Percentiles rank a stretch among this genome's conserved stretches.
Conservation (phyloP, 1,284 basidiomycete genomes). For the Ceratorhiza oryzae-sativae region DNA sequence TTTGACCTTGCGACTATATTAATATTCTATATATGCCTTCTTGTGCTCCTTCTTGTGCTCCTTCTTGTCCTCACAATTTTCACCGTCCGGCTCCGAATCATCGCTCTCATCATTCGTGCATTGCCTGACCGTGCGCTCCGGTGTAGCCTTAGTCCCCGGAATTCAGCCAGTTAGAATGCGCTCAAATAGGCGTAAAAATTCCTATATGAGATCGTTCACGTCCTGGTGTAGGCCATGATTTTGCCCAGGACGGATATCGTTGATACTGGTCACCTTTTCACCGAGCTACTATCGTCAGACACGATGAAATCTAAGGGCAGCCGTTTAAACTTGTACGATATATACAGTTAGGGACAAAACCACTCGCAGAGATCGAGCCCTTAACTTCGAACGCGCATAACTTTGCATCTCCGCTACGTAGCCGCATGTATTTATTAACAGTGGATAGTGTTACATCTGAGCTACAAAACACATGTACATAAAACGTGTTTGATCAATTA, state of each 20-base stretch:
- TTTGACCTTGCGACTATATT: neutral
- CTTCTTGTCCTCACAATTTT: neutral
- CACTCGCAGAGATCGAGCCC: no score
- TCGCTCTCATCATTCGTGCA: neutral
- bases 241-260: conserved; percentile 57
- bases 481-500: no score
- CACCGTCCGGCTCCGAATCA: neutral
- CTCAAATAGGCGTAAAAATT: conserved; percentile 60
- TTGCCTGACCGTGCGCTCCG: neutral
- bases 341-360: neutral
- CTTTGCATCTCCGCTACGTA: no score
- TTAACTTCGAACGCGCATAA: no score
- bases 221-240: conserved; percentile 50
- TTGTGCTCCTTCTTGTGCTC: conserved; percentile 25
- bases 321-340: conserved; percentile 51
- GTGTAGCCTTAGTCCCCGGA: neutral
- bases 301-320: conserved; percentile 59
- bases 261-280: conserved; percentile 60
- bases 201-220: conserved; percentile 52
- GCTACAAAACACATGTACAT: no score
- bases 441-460: no score
- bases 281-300: conserved; percentile 47
- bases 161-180: conserved; percentile 59
- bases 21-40: conserved; percentile 17
- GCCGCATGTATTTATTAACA: no score